These are phyloP conservation scores for Eutypa lata DNA, from an alignment of 2,329 filamentous ascomycete genomes.

Conservation along the genomic window DNA sequence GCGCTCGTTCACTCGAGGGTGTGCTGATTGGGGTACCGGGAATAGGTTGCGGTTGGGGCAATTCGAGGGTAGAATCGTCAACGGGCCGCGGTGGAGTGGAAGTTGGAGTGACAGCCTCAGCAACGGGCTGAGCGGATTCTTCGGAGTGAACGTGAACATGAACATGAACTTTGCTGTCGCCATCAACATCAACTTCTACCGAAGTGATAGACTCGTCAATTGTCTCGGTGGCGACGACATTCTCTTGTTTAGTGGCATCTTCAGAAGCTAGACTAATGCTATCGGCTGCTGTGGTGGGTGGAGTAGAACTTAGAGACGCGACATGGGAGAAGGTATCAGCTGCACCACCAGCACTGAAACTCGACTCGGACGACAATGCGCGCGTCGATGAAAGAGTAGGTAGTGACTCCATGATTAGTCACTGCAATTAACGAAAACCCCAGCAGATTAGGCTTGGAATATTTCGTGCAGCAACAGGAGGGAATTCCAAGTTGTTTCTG, in stretches of 20 bases:
- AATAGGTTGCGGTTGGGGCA: conserved; percentile 5
- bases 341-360: conserved; percentile 20
- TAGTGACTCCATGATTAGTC: conserved; percentile 19
- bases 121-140: conserved; percentile 2
- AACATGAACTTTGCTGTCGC: conserved; percentile 14
- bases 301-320: conserved; percentile 60
- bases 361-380: conserved; percentile 28
- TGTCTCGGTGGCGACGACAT: conserved; percentile 52
- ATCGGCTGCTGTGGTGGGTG: conserved; percentile 65
- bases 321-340: conserved; percentile 46
- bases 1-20: conserved; percentile 43
- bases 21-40: conserved; percentile 18
- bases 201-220: conserved; percentile 26
- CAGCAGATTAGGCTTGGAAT: not conserved
- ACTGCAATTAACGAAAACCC: conserved; percentile 7
- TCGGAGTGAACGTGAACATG: not conserved
- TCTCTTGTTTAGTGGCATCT: conserved; percentile 58
- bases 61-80: not conserved
- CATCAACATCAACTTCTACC: conserved; percentile 20
- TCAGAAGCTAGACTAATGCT: conserved; percentile 53
- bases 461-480: not conserved
- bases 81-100: not conserved
- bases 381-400: conserved; percentile 22
- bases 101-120: not conserved
- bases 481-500: not conserved